phyloP scores from a whole-genome alignment of 768 basidiomycete species.

The Sporobolomyces pararoseus region DNA sequence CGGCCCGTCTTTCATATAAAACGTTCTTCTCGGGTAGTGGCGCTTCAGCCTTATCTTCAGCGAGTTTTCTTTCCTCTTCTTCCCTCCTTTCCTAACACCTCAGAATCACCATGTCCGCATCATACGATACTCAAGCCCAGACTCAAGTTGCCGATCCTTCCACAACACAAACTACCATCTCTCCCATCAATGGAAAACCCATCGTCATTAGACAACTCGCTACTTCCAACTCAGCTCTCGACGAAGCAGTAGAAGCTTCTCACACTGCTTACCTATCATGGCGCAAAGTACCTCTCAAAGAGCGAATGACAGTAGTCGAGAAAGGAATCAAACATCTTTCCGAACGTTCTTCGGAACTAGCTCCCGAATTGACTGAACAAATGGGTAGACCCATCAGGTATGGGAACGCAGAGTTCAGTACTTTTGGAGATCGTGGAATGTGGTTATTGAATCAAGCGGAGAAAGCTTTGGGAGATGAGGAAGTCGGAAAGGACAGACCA shows the following conservation, averaged over 20 bases:
- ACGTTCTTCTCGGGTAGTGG: too few relatives aligned
- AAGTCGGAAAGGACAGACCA: constrained; percentile 69
- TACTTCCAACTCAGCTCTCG: constrained; percentile 3
- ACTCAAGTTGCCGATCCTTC: neutral
- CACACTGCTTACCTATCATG: constrained; percentile 28
- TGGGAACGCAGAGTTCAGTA: constrained; percentile 70
- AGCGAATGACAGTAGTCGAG: constrained; percentile 67
- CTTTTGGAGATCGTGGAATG: constrained; percentile 72
- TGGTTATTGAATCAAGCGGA: constrained; percentile 83
- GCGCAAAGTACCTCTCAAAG: constrained; percentile 56
- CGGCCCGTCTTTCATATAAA: too few relatives aligned
- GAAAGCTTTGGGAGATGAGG: constrained; percentile 67
- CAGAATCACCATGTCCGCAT: constrained; percentile 12
- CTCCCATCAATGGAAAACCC: constrained; percentile 24
- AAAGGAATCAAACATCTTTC: constrained; percentile 64
- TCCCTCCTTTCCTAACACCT: neutral
- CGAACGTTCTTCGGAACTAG: constrained; percentile 60
- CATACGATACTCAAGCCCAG: constrained; percentile 13
- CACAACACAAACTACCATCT: constrained; percentile 32
- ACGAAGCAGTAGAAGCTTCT: neutral
- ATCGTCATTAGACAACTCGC: constrained; percentile 23
- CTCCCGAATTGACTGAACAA: constrained; percentile 72
- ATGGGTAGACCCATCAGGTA: constrained; percentile 89
- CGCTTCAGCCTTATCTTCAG: too few relatives aligned
- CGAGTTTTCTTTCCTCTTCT: neutral